These are phyloP conservation scores for Cutaneotrichosporon sp. DNA, from an alignment of 1,284 basidiomycete genomes.

Conservation along the genomic window DNA sequence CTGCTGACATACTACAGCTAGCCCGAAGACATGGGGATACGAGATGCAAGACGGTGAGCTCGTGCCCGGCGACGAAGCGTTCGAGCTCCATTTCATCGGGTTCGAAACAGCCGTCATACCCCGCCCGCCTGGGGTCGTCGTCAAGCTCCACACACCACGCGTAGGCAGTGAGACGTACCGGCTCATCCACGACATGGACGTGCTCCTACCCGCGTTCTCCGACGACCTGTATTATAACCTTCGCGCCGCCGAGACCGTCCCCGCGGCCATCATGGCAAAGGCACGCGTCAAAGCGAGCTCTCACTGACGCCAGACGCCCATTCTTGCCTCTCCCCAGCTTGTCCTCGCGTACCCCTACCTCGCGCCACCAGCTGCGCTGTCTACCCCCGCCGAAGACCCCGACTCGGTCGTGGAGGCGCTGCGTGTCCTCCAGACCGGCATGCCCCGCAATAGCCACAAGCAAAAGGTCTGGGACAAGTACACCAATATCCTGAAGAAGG, in stretches of 20 bases:
- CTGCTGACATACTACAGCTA: neutral
- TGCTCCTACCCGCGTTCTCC: constrained; percentile 1
- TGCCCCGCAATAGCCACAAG: neutral
- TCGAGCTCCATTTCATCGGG: constrained; percentile 7
- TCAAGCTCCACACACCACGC: neutral
- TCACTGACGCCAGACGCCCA: constrained; percentile 2
- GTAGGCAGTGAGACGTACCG: neutral
- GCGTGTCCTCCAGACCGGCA: neutral
- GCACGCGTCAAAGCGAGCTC: neutral
- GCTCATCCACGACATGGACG: constrained; percentile 2
- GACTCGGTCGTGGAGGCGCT: neutral
- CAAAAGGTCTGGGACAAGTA: neutral
- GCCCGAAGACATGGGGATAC: neutral
- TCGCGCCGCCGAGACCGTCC: neutral
- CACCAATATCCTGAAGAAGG: neutral
- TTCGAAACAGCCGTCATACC: neutral
- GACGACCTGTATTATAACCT: neutral
- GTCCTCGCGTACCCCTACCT: constrained; percentile 5
- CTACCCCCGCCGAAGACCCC: neutral
- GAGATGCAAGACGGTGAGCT: neutral
- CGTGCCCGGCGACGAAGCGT: neutral
- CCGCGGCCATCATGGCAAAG: constrained; percentile 4
- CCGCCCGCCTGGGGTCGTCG: neutral
- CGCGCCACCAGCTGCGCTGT: neutral
- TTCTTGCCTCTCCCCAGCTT: neutral